Base-by-base conservation (phyloP, 225 moss, liverwort and hornwort genomes). In the Anthoceros angustus region DNA sequence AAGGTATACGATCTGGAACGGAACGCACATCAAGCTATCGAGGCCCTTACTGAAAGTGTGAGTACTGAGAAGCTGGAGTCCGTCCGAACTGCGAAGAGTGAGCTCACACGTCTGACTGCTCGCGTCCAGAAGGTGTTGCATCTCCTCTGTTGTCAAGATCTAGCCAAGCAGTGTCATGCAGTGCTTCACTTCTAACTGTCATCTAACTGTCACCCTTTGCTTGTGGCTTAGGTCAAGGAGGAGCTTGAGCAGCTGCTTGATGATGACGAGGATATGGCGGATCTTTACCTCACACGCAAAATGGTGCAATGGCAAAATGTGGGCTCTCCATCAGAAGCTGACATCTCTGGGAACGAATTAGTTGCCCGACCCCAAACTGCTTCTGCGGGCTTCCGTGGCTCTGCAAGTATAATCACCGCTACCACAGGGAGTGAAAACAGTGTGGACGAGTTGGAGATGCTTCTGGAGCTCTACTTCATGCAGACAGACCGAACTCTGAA, bases 371-470 rank as follows among this genome's bases (percentile, higher is more conserved):
- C 82, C 55, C 75, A 77, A 68, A 82, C 75, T 69, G 71, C 84
- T 18, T 49, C 67, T 25, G 64, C 70, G 38, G 50, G 71, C 42
- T 66, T 65, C 63, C 63, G 66, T 73, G 70, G 67, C 66, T 68
- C 75, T n/a, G 71, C 69, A 48, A 81, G 81, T 67, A 21, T 73
- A 65, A 73, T 69, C 65, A 66, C 68, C n/a, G 75, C 70, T 61
- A 25, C 67, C 15, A 75, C 68, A 61, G 64, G 69, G 42, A 75
- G 66, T 67, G 73, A 68, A 42, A 79, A 81, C 62, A 70, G 88
- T 72, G 92, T 92, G 16, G 98, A 99, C 74, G 87, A 91, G 67
- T 75, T 99, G 72, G 98, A 99, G 79, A 99, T 99, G 98, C 74
- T 99, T 67, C 80, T 99, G 48, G 98, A 99, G 77, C 89, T 87